Conservation (phyloP, 1,139 yeast genomes). For the Blastobotrys petasosporus region DNA sequence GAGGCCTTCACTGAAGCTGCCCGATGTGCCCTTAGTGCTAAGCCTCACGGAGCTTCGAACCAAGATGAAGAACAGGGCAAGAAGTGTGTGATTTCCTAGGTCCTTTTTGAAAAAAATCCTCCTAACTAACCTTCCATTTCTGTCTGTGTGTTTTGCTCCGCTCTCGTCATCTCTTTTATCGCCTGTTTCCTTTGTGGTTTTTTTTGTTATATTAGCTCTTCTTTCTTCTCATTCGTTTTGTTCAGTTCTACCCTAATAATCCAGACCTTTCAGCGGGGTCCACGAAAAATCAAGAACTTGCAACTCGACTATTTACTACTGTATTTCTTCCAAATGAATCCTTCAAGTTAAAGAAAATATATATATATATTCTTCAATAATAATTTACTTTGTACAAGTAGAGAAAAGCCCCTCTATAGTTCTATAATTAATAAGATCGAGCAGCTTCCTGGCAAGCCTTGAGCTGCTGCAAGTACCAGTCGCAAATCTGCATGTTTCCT, state of each 20-base stretch:
- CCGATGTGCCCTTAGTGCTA: conserved; percentile 87
- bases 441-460: conserved; percentile 97
- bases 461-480: conserved; percentile 91
- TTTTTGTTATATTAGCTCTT: neutral
- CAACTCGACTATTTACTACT: neutral
- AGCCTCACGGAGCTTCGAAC: conserved; percentile 62
- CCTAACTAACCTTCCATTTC: neutral
- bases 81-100: conserved; percentile 21
- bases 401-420: neutral
- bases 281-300: neutral
- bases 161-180: neutral
- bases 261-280: too few relatives aligned
- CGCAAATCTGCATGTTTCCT: conserved; percentile 96
- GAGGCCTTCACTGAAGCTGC: conserved; percentile 98
- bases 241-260: neutral
- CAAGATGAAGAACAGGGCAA: conserved; percentile 38
- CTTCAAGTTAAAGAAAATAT: too few relatives aligned
- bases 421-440: conserved; percentile 56
- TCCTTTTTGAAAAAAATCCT: neutral
- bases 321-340: neutral
- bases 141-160: neutral
- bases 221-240: neutral
- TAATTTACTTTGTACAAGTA: neutral
- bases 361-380: too few relatives aligned
- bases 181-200: neutral